Conservation (phyloP, 345 rosid genomes). For the Syzygium jambos region DNA sequence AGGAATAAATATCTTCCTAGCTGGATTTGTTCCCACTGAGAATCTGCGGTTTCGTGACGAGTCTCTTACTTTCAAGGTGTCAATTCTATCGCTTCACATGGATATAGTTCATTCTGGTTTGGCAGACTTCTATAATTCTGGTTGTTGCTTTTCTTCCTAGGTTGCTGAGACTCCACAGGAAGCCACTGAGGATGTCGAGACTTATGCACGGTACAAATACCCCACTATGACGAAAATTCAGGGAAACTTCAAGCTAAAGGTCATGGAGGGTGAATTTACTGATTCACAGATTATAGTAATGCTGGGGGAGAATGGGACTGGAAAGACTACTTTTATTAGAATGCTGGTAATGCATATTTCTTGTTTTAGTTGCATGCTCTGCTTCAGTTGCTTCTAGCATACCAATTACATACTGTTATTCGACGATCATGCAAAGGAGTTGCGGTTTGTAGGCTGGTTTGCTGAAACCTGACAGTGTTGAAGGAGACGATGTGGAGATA, state of each 20-base stretch:
- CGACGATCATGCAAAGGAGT: background rate
- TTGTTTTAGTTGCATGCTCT: background rate
- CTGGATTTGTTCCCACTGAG: slow-evolving; percentile 96
- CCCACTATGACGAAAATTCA: slow-evolving; percentile 88
- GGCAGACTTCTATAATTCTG: background rate
- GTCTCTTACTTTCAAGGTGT: slow-evolving; percentile 89
- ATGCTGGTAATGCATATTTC: slow-evolving; percentile 66
- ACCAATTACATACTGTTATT: background rate
- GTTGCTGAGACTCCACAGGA: slow-evolving; percentile 99
- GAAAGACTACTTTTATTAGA: slow-evolving; percentile 95
- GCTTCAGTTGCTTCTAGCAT: background rate
- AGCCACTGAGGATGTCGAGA: slow-evolving; percentile 77
- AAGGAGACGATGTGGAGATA: slow-evolving; percentile 73
- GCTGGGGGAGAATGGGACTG: slow-evolving; percentile 99
- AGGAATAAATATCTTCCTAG: slow-evolving; percentile 92
- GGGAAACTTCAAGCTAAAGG: slow-evolving; percentile 75
- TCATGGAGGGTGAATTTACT: slow-evolving; percentile 93
- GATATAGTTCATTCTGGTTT: background rate
- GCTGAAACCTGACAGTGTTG: slow-evolving; percentile 71
- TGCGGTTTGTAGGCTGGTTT: slow-evolving; percentile 67
- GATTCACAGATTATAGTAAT: slow-evolving; percentile 97
- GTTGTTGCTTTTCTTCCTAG: slow-evolving; percentile 26
- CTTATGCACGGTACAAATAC: slow-evolving; percentile 92
- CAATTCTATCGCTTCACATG: background rate
- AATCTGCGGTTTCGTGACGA: slow-evolving; percentile 91